Base-by-base conservation (phyloP, 345 rosid genomes). In the Dimocarpus longan region DNA sequence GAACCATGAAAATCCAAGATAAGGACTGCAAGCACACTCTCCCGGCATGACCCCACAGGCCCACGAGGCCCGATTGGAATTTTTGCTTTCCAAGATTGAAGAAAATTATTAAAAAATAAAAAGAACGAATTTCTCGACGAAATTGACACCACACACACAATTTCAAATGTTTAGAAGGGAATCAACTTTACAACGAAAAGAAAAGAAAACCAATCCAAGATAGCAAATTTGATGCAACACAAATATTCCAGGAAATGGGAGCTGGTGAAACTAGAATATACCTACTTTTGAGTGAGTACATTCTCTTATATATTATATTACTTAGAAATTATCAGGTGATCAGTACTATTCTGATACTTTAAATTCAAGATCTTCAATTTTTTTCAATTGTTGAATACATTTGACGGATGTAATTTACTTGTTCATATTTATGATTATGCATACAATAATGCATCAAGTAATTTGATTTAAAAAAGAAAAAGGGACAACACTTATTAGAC, bases 1-100 rank as follows among this genome's bases (percentile, higher is more conserved):
- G 74, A 70, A 78, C 44, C 62, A 26, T 0, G 1, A 44, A 22
- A 74, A 67, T 2, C 4, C 26, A 63, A 70, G 74, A 73, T 76
- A 48, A 79, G 79, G 66, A 77, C 77, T 43, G 62, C 28, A 72
- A 56, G 80, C 70, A 26, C 37, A 71, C 12, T 59, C 37, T 67
- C 12, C 39, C 62, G 5, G 19, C 56, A 76, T 40, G 81, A 56
- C 77, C 66, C 60, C 28, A 48, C 7, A 66, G 65, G 9, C 70
- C 46, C 56, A 56, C 22, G n/a, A 11, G 37, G 57, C 63, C 70
- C 67, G 70, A 66, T 15, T 76, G 82, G 81, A 79, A 65, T 82
- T 79, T 79, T 67, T 57, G 10, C 15, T 3, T 57, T 43, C 13
- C 0, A 18, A 21, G 13, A 24, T 8, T 50, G 42, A 18, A 52